These are phyloP conservation scores for Chondrostereum purpureum DNA, from an alignment of 1,284 basidiomycete species.

Conservation along the genomic window DNA sequence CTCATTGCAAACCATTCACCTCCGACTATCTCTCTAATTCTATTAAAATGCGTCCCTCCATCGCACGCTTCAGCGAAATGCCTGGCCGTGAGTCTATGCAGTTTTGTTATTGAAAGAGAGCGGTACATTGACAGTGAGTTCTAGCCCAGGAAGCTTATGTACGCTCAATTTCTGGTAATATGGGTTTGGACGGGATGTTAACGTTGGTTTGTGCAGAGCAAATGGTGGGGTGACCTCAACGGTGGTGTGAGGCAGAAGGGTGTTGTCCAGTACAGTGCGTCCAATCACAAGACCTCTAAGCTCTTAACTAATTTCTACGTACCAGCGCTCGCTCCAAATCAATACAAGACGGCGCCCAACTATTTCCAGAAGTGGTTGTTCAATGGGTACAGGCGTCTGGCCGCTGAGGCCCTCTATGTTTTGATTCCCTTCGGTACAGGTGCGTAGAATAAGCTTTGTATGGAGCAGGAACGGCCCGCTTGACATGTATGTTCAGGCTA, in stretches of 20 bases:
- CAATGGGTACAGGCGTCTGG: conserved; percentile 80
- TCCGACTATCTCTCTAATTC: neutral
- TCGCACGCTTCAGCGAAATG: conserved; percentile 62
- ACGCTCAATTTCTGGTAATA: conserved; percentile 13
- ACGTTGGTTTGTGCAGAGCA: conserved; percentile 43
- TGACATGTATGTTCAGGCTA: no score
- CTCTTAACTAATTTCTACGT: conserved; percentile 8
- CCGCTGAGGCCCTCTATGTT: conserved; percentile 76
- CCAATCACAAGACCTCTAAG: no score
- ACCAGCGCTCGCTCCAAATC: conserved; percentile 76
- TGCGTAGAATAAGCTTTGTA: no score
- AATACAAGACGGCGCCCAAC: conserved; percentile 67
- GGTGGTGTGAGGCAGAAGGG: conserved; percentile 68
- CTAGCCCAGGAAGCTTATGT: conserved; percentile 62
- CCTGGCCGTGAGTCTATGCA: conserved; percentile 56
- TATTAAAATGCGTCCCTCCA: conserved; percentile 67
- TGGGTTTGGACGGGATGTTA: conserved; percentile 4
- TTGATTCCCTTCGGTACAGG: conserved; percentile 72
- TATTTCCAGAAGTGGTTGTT: conserved; percentile 75
- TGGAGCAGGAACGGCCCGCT: no score
- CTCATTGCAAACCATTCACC: neutral
- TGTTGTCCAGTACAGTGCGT: conserved; percentile 76
- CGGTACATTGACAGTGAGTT: conserved; percentile 6
- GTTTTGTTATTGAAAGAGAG: no score
- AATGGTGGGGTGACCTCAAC: conserved; percentile 88